phyloP scores from a whole-genome alignment of 345 rosid genomes.

The Brassica nigra region DNA sequence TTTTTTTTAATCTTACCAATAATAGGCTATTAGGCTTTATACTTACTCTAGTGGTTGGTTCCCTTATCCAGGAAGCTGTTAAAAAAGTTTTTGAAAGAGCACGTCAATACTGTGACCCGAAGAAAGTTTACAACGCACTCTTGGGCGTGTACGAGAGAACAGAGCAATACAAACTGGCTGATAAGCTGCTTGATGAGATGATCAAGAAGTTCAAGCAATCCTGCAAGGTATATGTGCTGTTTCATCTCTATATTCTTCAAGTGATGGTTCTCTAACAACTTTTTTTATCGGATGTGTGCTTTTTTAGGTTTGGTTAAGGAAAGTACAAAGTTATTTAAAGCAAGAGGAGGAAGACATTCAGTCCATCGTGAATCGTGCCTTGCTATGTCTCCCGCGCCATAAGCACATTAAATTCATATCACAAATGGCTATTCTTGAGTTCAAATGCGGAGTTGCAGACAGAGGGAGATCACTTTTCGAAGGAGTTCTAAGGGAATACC shows the following conservation, averaged over 20 bases:
- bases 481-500: conserved; percentile 82
- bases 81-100: conserved; percentile 83
- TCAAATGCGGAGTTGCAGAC: conserved; percentile 85
- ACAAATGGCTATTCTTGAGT: conserved; percentile 84
- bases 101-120: conserved; percentile 83
- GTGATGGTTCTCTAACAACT: background rate
- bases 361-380: conserved; percentile 66
- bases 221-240: conserved; percentile 66
- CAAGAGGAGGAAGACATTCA: conserved; percentile 68
- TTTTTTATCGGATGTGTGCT: background rate
- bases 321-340: conserved; percentile 57
- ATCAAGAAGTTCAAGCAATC: conserved; percentile 86
- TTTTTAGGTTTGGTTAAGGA: conserved; percentile 75
- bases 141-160: conserved; percentile 85
- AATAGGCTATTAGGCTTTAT: conserved; percentile 2
- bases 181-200: conserved; percentile 78
- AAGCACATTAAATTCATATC: conserved; percentile 88
- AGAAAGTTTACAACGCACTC: conserved; percentile 79
- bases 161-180: conserved; percentile 69
- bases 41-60: conserved; percentile 24
- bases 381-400: conserved; percentile 76
- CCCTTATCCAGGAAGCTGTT: conserved; percentile 74
- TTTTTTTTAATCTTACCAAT: background rate
- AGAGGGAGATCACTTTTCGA: conserved; percentile 89
- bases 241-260: background rate